Evolutionary conservation across 768 basidiomycete genomes (phyloP), one percentile per base, ranked within the genome.

Genomic region (Suillus subluteus): DNA sequence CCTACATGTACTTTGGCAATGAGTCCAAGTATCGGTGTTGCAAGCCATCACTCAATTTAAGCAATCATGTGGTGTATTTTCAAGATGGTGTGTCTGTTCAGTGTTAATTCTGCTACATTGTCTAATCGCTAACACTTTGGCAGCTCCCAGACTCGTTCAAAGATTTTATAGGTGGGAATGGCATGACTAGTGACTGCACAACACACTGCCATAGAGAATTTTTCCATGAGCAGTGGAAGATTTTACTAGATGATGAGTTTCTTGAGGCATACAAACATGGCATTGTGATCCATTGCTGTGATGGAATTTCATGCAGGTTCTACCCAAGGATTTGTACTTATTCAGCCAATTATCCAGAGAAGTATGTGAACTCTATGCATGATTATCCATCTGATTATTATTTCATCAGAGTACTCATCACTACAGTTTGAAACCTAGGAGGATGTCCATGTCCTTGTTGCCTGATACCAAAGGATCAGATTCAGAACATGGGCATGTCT

Each of bases 361-460:
- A 78, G 80, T 79, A 41, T 13, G 62, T 65, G n/a, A 4, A n/a
- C 26, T 26, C 26, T 26, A 26, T 26, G 26, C 1, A 2, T 2
- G 2, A 26, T 26, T 26, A 26, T 26, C 26, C 26, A 26, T 26
- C 26, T 26, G 21, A 35, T 41, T 58, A 4, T 15, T 55, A 40
- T 56, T 0, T 6, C 13, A 26, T 26, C n/a, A 72, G 73, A 66
- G 70, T 73, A 2, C 65, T 77, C 2, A 48, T 77, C 11, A 72
- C 73, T 0, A 68, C 61, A 9, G 63, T 77, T 6, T 66, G 66
- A 12, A 68, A 75, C 23, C 32, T 72, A 6, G 76, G 74, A 0
- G 50, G 37, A 16, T 76, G 75, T 52, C 75, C 75, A 69, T 78
- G 76, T 40, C 74, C 77, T 16, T 64, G 68, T 1, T 78, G 76